Evolutionary conservation across 805 yeast species (phyloP), one percentile per base, ranked within the genome.

Genomic region (Kluyveromyces dobzhanskii): DNA sequence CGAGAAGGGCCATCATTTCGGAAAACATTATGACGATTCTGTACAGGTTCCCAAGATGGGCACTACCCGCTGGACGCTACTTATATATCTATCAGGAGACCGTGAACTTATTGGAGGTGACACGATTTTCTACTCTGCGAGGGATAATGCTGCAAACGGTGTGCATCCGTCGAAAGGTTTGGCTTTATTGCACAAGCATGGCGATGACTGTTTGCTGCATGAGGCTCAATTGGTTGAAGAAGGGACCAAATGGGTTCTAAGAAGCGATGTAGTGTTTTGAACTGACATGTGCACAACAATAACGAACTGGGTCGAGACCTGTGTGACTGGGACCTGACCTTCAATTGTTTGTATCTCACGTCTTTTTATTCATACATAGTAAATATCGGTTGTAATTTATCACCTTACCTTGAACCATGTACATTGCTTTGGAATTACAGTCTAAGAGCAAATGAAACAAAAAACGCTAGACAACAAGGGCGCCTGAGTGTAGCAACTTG

Each of bases 111-210:
- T 45, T 8, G 84, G 83, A 12, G 85, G 85, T 0, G 77, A 71
- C 14, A 78, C 85, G 0, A 62, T 72, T 3, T 78, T 78, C 44
- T 65, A 76, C 44, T 63, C 45, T 39, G 40, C 40, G 35, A 51
- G 53, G 13, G 19, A 26, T 6, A 49, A 26, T 16, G 14, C 46
- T 2, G 44, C 51, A 16, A 58, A 60, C 1, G 45, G 63, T 19
- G 62, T 75, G 3, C 70, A 67, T 40, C 81, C 82, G 0, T 49
- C 53, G 13, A 65, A 61, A 40, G 85, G 83, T 0, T 62, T 70
- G 70, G 80, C 78, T 0, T 59, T 78, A 30, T 54, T 78, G 34
- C 85, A 78, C 48, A 76, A 76, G 46, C 85, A 78, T 51, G 83
- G 85, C 0, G 76, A 73, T 43, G 80, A 76, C 44, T 78, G 84